Evolutionary conservation across 2,329 filamentous ascomycete species (phyloP), one percentile per base, ranked within the genome.

Genomic region (Pezicula rhizophila): DNA sequence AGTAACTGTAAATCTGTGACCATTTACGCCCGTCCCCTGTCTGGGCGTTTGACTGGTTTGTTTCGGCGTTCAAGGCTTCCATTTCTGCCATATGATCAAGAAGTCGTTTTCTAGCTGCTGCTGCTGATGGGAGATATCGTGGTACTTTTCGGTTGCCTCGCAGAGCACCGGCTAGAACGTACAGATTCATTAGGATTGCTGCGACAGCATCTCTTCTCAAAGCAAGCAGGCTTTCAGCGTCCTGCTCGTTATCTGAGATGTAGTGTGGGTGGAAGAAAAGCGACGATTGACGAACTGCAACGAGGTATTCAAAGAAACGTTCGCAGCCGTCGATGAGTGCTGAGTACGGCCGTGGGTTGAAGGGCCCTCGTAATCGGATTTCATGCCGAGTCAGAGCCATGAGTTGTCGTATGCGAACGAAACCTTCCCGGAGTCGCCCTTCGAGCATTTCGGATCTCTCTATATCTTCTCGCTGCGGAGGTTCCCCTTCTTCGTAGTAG

Each of bases 341-440:
- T 2, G 73, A 74, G 60, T 80, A 81, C 0, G 78, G 77, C 1
- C 76, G 63, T 1, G 77, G 73, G 48, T 82, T 70, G 54, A 82
- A 82, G 1, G 76, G 75, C 1, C 71, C 77, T 18, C 78, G 73
- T 33, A 82, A 70, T 2, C 79, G 76, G 53, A 80, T 72, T 56
- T 82, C 79, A 56, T 82, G 79, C 15, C 75, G 72, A 0, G 79
- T 80, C 52, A 82, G 68, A 55, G 76, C 76, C 48, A 81, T 62
- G 8, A 82, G 66, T 56, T 82, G 76, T 37, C 78, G 67, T 46
- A 82, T 74, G 38, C 78, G 66, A 6, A 81, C 74, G 43, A 82
- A 81, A 3, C 77, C 77, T 65, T 82, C 79, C 38, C 79, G 70
- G n/a, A 82, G 64, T 26, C 76, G 72, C 11, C 76, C 78, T 61